Base-by-base conservation (phyloP, 176 grass and related monocot species). In the Ananas comosus region DNA sequence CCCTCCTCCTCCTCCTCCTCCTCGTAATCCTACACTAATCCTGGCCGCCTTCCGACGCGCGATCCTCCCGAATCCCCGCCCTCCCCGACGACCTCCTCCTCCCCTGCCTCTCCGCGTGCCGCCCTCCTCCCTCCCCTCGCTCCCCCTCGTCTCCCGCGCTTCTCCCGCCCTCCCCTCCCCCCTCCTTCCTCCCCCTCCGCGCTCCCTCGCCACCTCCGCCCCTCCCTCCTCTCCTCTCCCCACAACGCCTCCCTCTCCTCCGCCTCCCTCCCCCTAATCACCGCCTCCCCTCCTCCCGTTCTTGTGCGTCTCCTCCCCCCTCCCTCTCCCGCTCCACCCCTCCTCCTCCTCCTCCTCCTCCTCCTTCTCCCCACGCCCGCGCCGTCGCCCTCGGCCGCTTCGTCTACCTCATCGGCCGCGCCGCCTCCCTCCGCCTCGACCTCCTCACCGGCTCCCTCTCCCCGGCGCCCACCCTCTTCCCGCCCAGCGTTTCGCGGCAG, bases 71-170 rank as follows among this genome's bases (percentile, higher is more conserved):
- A 12, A 82, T 94, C 83, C 53, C 64, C 48, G 13, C 49, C 7
- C 66, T 94, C 3, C 90, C 86, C 10, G 90, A 89, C 48, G 91
- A 96, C 48, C 79, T 96, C 70, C 81, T 96, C 21, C 78, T 96
- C 48, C 87, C 90, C 51, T 85, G 81, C 79, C 91, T 96, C 51
- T 72, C 73, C 81, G 87, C 33, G 83, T 87, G 1, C 71, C 83
- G 12, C 29, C 68, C 48, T 70, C 74, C 68, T 90, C 87, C 48
- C 76, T 96, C 50, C 84, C 76, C 1, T 67, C 69, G 9, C 79
- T 90, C 9, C 56, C 84, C 47, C 54, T 81, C 28, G 87, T 85
- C 4, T 90, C 70, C 66, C 81, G 84, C 79, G 91, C 76, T 90
- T 96, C 87, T 73, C 74, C 1, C 21, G 58, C 16, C 81, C 87